phyloP scores from a whole-genome alignment of 148 eudicot genomes.

The Rheum nobile region DNA sequence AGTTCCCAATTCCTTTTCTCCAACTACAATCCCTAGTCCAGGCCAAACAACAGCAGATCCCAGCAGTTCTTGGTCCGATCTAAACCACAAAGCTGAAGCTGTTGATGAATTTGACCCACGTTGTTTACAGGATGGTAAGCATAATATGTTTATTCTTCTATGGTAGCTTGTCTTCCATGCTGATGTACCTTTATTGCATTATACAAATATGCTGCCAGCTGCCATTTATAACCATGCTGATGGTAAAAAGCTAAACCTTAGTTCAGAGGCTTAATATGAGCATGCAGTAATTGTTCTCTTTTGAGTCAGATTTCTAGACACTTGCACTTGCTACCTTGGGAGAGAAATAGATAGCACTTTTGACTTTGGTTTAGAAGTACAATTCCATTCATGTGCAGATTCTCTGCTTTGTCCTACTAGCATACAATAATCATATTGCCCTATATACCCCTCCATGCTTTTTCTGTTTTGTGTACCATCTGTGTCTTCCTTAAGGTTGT shows the following conservation, averaged over 20 bases:
- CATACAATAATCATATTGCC: too few relatives aligned
- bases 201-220: not conserved
- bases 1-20: constrained; percentile 47
- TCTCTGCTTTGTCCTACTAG: too few relatives aligned
- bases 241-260: not conserved
- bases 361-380: not conserved
- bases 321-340: not conserved
- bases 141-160: not conserved
- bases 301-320: not conserved
- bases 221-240: not conserved
- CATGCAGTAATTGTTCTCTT: not conserved
- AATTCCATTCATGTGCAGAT: too few relatives aligned
- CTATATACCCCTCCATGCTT: not conserved
- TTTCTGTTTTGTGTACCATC: not conserved
- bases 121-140: constrained; percentile 49
- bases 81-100: constrained; percentile 32
- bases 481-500: not conserved
- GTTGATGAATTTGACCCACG: constrained; percentile 93
- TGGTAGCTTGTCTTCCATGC: not conserved
- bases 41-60: constrained; percentile 20
- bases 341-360: not conserved
- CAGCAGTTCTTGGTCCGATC: constrained; percentile 15
- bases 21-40: constrained; percentile 24
- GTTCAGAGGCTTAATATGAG: not conserved
- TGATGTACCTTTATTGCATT: not conserved